phyloP scores from a whole-genome alignment of 306 rosid species.

The Prunus campanulata region DNA sequence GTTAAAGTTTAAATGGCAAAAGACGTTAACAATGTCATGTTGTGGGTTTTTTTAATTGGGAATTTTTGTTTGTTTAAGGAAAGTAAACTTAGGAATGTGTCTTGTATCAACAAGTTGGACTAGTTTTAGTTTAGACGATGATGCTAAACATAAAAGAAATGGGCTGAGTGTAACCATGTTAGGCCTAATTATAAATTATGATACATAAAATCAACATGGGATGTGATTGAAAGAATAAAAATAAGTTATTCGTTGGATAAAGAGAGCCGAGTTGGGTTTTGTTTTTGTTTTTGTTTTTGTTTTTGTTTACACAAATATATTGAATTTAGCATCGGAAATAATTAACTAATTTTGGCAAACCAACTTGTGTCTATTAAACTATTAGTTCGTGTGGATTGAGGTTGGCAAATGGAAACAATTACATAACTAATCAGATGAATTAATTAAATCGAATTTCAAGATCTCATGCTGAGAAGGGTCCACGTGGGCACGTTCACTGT shows the following conservation, averaged over 20 bases:
- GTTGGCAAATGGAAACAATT: slow-evolving; percentile 18
- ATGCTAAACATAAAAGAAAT: not conserved
- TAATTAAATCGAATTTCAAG: slow-evolving; percentile 9
- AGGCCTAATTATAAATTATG: not conserved
- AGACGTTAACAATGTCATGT: not conserved
- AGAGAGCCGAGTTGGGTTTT: not conserved
- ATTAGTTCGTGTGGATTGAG: slow-evolving; percentile 24
- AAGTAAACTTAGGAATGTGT: slow-evolving; percentile 7
- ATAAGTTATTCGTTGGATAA: not conserved
- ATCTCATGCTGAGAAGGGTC: slow-evolving; percentile 20
- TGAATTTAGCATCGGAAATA: not conserved
- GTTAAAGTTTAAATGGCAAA: not conserved
- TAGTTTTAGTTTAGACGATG: slow-evolving; percentile 18
- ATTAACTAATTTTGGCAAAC: not conserved
- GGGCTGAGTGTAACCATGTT: not conserved
- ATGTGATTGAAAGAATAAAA: slow-evolving; percentile 13
- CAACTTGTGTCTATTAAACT: slow-evolving; percentile 5
- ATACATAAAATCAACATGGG: slow-evolving; percentile 19
- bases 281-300: not conserved
- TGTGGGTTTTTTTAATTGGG: not conserved
- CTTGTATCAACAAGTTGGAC: slow-evolving; percentile 20
- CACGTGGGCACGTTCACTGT: slow-evolving; percentile 34
- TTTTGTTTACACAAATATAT: not conserved
- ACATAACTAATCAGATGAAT: not conserved
- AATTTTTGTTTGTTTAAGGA: slow-evolving; percentile 10